Percentiles rank a stretch among this genome's conserved stretches.
These are phyloP conservation scores for Aspergillus arachidicola DNA, from an alignment of 2,329 filamentous ascomycete species.

Conservation along the genomic window DNA sequence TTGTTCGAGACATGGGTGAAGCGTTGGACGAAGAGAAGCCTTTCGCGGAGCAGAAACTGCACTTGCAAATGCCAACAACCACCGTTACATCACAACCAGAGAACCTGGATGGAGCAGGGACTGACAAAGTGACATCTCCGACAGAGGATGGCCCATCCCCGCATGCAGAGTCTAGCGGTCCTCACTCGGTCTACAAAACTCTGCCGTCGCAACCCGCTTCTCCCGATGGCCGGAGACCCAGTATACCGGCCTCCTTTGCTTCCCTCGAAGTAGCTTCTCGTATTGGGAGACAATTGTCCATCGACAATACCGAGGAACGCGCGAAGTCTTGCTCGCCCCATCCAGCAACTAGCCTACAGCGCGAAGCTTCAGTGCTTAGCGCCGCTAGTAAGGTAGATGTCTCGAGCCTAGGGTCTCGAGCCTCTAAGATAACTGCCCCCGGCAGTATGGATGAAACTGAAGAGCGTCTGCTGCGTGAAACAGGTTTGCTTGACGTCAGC, in stretches of 20 bases:
- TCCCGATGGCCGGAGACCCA: slow-evolving; percentile 34
- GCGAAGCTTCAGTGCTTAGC: slow-evolving; percentile 43
- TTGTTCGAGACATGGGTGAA: slow-evolving; percentile 82
- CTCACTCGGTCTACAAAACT: slow-evolving; percentile 22
- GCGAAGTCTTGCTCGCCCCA: slow-evolving; percentile 29
- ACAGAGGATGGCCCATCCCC: slow-evolving; percentile 13
- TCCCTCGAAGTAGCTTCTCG: slow-evolving; percentile 33
- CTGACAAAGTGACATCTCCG: slow-evolving; percentile 17
- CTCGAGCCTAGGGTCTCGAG: slow-evolving; percentile 36
- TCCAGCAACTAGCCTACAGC: slow-evolving; percentile 32
- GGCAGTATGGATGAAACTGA: slow-evolving; percentile 65
- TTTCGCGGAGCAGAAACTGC: slow-evolving; percentile 31
- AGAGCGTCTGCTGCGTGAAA: slow-evolving; percentile 67
- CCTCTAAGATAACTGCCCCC: slow-evolving; percentile 38
- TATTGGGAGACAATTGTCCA: slow-evolving; percentile 31
- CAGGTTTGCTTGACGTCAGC: slow-evolving; percentile 62
- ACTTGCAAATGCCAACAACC: slow-evolving; percentile 20
- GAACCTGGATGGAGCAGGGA: background rate
- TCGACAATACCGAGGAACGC: slow-evolving; percentile 30
- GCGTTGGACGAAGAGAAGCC: slow-evolving; percentile 50
- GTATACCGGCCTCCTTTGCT: slow-evolving; percentile 33
- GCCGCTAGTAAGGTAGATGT: slow-evolving; percentile 40
- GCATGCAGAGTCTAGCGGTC: slow-evolving; percentile 16
- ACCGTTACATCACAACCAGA: slow-evolving; percentile 19
- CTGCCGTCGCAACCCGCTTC: slow-evolving; percentile 25